These are phyloP conservation scores for Scenedesmus sp. DNA, from an alignment of 163 green algal species.

Conservation along the genomic window DNA sequence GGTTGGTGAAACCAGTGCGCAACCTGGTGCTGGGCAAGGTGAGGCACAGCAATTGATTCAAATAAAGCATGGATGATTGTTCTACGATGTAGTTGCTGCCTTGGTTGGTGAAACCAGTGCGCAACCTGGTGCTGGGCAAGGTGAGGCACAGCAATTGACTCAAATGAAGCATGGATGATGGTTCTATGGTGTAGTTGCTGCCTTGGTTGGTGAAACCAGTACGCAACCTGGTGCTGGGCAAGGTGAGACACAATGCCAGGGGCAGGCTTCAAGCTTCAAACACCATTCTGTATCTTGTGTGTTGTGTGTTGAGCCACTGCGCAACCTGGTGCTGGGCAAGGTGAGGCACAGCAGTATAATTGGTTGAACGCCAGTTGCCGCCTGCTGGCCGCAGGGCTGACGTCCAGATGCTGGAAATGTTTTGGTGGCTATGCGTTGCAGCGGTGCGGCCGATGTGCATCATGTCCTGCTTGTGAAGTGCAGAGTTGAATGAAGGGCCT, in stretches of 20 bases:
- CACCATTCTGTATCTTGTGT: background rate
- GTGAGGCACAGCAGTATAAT: no score
- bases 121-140: background rate
- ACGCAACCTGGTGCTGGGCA: background rate
- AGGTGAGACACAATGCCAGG: background rate
- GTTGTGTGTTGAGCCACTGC: background rate
- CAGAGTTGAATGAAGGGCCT: no score
- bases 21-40: background rate
- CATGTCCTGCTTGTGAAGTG: no score
- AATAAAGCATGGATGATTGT: background rate
- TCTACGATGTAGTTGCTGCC: background rate
- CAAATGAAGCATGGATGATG: background rate
- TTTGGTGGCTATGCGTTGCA: no score
- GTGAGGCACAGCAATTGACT: background rate
- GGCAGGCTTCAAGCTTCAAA: background rate
- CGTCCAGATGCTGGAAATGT: no score
- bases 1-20: background rate
- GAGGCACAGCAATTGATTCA: background rate
- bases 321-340: background rate
- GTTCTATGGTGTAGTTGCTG: background rate
- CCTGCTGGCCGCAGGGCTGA: no score
- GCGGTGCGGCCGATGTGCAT: no score
- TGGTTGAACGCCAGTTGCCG: no score
- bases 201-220: background rate
- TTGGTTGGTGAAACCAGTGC: background rate